Conservation (phyloP, 768 basidiomycete species). For the Leccinum ochraceum region DNA sequence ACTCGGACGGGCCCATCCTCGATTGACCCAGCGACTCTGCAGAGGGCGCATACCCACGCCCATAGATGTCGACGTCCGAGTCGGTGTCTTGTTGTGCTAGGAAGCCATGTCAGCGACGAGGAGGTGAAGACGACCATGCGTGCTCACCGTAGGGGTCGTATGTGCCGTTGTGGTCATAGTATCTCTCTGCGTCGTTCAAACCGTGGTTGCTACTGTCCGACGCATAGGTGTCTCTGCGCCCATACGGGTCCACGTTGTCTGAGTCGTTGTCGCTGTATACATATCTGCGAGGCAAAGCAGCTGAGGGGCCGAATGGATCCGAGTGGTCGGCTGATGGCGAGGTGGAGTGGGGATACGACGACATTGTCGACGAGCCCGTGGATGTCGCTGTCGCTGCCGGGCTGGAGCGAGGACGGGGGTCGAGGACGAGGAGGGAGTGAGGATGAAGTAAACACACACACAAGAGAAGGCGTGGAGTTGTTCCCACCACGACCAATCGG, state of each 20-base stretch:
- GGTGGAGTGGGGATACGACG: constrained; percentile 56
- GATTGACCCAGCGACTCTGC: constrained; percentile 72
- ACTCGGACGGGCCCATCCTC: constrained; percentile 62
- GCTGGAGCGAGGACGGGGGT: constrained; percentile 4
- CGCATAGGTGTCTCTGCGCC: constrained; percentile 64
- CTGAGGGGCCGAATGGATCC: constrained; percentile 62
- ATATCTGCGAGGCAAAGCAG: constrained; percentile 41
- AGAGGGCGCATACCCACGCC: constrained; percentile 66
- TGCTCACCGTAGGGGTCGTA: constrained; percentile 66
- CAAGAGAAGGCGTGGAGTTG: constrained; percentile 12
- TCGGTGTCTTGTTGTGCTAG: constrained; percentile 81
- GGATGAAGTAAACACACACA: background rate
- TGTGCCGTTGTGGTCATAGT: constrained; percentile 63
- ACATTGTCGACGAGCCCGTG: constrained; percentile 34
- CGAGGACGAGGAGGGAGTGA: background rate
- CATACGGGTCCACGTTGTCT: constrained; percentile 62
- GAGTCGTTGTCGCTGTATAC: constrained; percentile 77
- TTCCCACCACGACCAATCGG: constrained; percentile 29
- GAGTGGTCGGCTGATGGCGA: constrained; percentile 61
- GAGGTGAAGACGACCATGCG: background rate
- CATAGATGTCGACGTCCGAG: constrained; percentile 77
- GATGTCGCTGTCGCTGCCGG: constrained; percentile 19
- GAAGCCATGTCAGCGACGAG: constrained; percentile 8
- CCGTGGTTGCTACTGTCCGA: constrained; percentile 71
- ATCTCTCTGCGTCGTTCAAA: constrained; percentile 43